These are phyloP conservation scores for Kondoa subrosea DNA, from an alignment of 768 basidiomycete genomes.

Conservation along the genomic window DNA sequence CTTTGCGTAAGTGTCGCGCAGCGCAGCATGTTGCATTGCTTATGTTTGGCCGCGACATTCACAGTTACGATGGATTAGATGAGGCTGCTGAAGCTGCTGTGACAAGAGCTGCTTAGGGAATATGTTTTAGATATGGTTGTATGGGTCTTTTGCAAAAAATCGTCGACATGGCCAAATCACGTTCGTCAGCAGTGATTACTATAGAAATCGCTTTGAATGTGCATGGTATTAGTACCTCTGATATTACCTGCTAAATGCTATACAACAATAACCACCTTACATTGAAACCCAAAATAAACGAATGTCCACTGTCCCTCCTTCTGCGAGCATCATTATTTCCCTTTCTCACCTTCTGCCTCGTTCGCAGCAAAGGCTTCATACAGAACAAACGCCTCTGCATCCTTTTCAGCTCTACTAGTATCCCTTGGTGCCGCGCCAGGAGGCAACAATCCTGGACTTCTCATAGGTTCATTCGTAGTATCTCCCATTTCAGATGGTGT, in stretches of 20 bases:
- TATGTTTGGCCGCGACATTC: background rate
- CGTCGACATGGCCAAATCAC: no score
- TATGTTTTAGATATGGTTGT: no score
- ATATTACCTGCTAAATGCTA: no score
- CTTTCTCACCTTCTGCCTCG: background rate
- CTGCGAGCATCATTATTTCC: background rate
- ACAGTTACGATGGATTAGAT: background rate
- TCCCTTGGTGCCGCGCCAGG: background rate
- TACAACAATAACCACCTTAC: background rate
- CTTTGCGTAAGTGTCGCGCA: constrained; percentile 76
- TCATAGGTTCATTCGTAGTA: background rate
- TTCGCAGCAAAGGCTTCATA: background rate
- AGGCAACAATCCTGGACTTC: background rate
- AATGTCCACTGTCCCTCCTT: background rate
- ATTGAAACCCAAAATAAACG: background rate
- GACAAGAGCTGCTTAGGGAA: background rate
- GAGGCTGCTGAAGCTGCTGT: constrained; percentile 5
- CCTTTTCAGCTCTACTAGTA: background rate
- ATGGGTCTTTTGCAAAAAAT: no score
- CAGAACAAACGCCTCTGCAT: background rate
- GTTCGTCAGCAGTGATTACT: no score
- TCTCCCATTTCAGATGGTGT: background rate
- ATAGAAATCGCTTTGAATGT: no score
- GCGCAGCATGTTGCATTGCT: constrained; percentile 53
- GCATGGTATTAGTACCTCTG: no score